Evolutionary conservation across 257 asterid genomes (phyloP), one percentile per base, ranked within the genome.

Genomic region (Solanum piurae): DNA sequence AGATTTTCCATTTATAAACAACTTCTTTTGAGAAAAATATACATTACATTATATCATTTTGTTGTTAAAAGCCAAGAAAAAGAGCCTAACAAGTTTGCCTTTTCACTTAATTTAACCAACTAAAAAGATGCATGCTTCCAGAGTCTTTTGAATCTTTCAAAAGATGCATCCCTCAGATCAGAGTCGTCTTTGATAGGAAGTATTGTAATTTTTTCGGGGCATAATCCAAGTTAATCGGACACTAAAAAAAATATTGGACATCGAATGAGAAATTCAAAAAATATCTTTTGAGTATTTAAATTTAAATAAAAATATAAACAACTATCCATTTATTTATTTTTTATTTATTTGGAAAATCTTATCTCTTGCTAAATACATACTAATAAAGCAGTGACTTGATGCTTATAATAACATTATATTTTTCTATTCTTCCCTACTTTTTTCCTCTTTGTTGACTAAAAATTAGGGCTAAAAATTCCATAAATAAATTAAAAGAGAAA

Each of bases 171-270:
- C 66, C 23, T 21, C 27, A 2, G 2, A 14, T 9, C 29, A 3
- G 3, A 5, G 12, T 60, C 3, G 3, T 60, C 2, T 21, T 60
- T 8, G 1, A 21, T 60, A 60, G 6, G 27, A 60, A 60, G 0
- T 1, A 21, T 23, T 4, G 4, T 58, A 21, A 60, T 2, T 7
- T 60, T 21, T 60, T 21, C 0, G 6, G 0, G 2, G 2, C 1
- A 49, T 14, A 9, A 4, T 1, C 11, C 6, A 60, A 60, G 5
- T 9, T 23, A 23, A 9, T 9, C 5, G 29, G 1, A 9, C 6
- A 23, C 21, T 23, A 9, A 60, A 60, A 21, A 23, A 23, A 12
- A 23, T 60, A 60, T 23, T 0, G 6, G 11, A 4, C 5, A 60
- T 60, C 3, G 6, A 23, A 60, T 9, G 14, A 23, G 2, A 23